Conservation (phyloP, 331 rosid genomes). For the Acacia concinna region DNA sequence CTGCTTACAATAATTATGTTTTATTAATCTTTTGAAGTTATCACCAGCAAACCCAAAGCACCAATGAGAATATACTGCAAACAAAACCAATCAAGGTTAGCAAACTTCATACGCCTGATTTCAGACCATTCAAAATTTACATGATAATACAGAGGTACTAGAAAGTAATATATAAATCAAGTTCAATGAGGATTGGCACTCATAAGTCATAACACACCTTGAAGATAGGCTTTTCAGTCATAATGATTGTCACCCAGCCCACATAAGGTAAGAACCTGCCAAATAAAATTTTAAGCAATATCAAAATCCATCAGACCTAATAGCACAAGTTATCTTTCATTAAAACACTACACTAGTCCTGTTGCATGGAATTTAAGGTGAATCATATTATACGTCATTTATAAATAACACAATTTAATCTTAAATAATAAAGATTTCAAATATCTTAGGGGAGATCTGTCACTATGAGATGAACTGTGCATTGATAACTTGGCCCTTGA, state of each 20-base stretch:
- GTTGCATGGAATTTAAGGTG: not conserved
- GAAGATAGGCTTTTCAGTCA: slow-evolving; percentile 85
- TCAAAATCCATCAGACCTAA: not conserved
- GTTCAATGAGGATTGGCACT: not conserved
- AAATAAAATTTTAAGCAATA: slow-evolving; percentile 4
- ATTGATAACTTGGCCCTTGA: not conserved
- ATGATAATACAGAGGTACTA: not conserved
- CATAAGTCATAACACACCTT: slow-evolving; percentile 64
- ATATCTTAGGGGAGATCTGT: not conserved
- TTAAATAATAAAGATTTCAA: not conserved
- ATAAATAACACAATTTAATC: not conserved
- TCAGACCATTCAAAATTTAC: not conserved
- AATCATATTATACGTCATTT: not conserved
- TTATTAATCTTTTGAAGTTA: slow-evolving; percentile 69
- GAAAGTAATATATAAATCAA: not conserved
- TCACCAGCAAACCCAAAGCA: slow-evolving; percentile 76
- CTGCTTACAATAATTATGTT: slow-evolving; percentile 7
- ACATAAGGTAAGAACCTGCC: slow-evolving; percentile 85
- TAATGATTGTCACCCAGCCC: slow-evolving; percentile 86
- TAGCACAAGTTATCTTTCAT: not conserved
- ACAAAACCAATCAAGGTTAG: slow-evolving; percentile 7
- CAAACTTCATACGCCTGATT: not conserved
- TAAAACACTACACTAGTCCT: not conserved
- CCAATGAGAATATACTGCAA: slow-evolving; percentile 83
- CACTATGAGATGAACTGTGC: not conserved